Conservation (phyloP, 805 yeast genomes). For the Starmerella sp. region DNA sequence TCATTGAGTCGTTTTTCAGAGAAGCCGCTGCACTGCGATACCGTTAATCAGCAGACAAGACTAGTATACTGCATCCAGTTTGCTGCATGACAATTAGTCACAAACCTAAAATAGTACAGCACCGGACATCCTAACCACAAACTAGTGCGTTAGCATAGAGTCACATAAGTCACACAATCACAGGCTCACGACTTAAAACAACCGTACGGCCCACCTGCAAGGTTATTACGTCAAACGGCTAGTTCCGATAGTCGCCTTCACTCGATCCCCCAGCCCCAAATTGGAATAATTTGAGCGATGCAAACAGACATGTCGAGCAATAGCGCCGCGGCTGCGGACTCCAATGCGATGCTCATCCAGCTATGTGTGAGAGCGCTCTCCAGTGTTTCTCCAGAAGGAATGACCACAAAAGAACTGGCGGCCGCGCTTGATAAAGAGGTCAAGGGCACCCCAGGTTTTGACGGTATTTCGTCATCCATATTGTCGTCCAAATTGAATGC, state of each 20-base stretch:
- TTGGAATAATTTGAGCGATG: background rate
- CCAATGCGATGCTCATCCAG: constrained; percentile 18
- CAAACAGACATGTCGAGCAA: background rate
- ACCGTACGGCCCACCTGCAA: constrained; percentile 2
- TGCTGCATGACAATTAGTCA: constrained; percentile 4
- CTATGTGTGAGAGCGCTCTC: constrained; percentile 23
- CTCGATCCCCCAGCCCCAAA: background rate
- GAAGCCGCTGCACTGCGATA: background rate
- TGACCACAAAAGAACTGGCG: constrained; percentile 27
- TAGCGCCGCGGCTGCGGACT: constrained; percentile 1
- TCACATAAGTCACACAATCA: constrained; percentile 6
- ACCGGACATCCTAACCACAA: background rate
- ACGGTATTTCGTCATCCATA: constrained; percentile 26
- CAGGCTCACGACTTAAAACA: constrained; percentile 4
- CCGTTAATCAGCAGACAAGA: background rate
- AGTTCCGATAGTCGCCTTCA: background rate
- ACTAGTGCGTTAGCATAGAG: background rate
- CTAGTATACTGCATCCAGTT: background rate
- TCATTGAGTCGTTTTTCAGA: background rate
- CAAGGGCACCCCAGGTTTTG: constrained; percentile 9
- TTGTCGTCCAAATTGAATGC: constrained; percentile 29
- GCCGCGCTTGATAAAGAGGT: constrained; percentile 18
- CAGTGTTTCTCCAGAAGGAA: constrained; percentile 21
- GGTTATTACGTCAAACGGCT: background rate
- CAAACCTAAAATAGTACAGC: background rate